These are phyloP conservation scores for Eucalyptus camaldulensis DNA, from an alignment of 345 rosid species.

Conservation along the genomic window DNA sequence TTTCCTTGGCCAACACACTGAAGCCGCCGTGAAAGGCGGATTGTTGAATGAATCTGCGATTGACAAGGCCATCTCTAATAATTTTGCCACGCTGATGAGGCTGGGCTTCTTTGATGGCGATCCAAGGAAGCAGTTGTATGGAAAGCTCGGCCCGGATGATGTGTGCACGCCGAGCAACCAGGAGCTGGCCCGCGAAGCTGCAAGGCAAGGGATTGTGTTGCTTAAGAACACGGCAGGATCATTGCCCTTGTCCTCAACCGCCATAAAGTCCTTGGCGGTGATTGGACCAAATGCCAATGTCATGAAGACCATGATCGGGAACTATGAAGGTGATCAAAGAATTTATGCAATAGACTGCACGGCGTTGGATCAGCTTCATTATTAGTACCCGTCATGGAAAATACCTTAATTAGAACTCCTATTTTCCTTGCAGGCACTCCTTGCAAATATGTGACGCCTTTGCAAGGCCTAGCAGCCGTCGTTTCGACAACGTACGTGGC, in stretches of 20 bases:
- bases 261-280: constrained; percentile 59
- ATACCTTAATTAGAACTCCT: background rate
- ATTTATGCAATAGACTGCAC: rapidly evolving
- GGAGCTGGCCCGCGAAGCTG: constrained; percentile 76
- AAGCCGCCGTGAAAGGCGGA: constrained; percentile 64
- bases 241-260: constrained; percentile 51
- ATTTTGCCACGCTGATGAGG: constrained; percentile 74
- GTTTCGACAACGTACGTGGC: constrained; percentile 47
- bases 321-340: constrained; percentile 50
- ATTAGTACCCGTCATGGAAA: background rate
- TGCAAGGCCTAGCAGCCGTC: constrained; percentile 49
- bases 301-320: constrained; percentile 90
- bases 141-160: constrained; percentile 67
- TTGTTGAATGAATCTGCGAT: constrained; percentile 45
- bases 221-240: constrained; percentile 52
- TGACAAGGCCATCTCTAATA: constrained; percentile 60
- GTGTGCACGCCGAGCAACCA: constrained; percentile 65
- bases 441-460: constrained; percentile 75
- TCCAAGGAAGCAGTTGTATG: constrained; percentile 65
- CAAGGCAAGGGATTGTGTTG: constrained; percentile 91
- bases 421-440: constrained; percentile 42
- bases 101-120: constrained; percentile 93
- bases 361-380: background rate
- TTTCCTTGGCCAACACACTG: constrained; percentile 62
- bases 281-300: constrained; percentile 94